Evolutionary conservation across 2,329 filamentous ascomycete species (phyloP).

Genomic region (Penicillium capsulatum): DNA sequence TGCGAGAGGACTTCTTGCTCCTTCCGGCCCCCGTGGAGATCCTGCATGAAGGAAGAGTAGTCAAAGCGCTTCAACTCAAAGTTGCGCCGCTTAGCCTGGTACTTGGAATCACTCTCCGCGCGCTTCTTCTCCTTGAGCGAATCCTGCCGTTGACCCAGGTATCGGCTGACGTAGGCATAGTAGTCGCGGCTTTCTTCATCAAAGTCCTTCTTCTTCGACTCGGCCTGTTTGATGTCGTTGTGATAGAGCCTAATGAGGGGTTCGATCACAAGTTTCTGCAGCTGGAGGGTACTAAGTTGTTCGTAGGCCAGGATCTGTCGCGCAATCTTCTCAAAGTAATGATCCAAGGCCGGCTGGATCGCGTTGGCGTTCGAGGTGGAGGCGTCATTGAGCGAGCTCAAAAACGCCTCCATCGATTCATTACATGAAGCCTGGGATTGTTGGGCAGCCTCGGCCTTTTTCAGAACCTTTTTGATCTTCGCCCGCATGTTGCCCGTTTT

Average conservation of each 20-base stretch:
- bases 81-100: conserved; percentile 85
- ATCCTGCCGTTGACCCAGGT: conserved; percentile 93
- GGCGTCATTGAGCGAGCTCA: conserved; percentile 80
- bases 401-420: conserved; percentile 74
- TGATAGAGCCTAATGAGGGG: conserved; percentile 88
- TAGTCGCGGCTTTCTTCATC: conserved; percentile 99
- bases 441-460: conserved; percentile 85
- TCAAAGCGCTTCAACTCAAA: conserved; percentile 98
- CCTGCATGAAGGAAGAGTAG: conserved; percentile 98
- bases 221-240: conserved; percentile 94
- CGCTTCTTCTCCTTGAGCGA: conserved; percentile 97
- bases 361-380: conserved; percentile 90
- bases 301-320: conserved; percentile 86
- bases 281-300: conserved; percentile 72
- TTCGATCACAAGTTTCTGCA: conserved; percentile 92
- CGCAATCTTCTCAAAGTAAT: conserved; percentile 97
- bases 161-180: conserved; percentile 89
- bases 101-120: conserved; percentile 90
- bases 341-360: conserved; percentile 92
- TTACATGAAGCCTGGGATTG: conserved; percentile 78
- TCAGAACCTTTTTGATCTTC: conserved; percentile 94
- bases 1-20: conserved; percentile 95
- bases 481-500: conserved; percentile 92
- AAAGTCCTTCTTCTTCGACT: conserved; percentile 94
- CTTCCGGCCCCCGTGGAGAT: conserved; percentile 97